Evolutionary conservation across 306 rosid species (phyloP).

Genomic region (Spatholobus suberectus): DNA sequence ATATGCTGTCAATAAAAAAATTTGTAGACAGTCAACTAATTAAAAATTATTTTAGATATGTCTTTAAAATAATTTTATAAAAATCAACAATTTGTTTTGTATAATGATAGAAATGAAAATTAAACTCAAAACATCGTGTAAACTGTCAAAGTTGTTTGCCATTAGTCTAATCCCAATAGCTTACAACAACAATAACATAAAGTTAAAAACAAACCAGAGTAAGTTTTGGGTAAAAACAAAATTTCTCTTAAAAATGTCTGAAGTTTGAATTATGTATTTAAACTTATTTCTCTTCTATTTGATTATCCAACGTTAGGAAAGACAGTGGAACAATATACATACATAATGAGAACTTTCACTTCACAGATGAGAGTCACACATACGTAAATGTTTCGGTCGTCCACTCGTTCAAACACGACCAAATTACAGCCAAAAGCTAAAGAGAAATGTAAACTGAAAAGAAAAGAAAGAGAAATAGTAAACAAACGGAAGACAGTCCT

Average conservation of each 20-base stretch:
- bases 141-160: neutral
- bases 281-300: neutral
- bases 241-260: neutral
- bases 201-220: neutral
- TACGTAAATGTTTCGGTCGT: neutral
- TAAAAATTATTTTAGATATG: too few relatives aligned
- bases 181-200: neutral
- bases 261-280: too few relatives aligned
- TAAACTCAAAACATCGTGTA: neutral
- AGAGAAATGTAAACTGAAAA: neutral
- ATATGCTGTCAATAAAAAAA: too few relatives aligned
- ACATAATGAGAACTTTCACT: neutral
- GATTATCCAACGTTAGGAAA: neutral
- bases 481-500: conserved; percentile 16
- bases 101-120: neutral
- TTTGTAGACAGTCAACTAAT: too few relatives aligned
- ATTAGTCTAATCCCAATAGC: neutral
- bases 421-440: neutral
- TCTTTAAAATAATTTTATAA: too few relatives aligned
- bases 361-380: neutral
- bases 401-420: neutral
- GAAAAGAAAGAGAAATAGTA: neutral
- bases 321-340: neutral
- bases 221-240: too few relatives aligned
- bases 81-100: neutral